Conservation (phyloP, 1,284 basidiomycete genomes). For the Boletus semigastroideus region DNA sequence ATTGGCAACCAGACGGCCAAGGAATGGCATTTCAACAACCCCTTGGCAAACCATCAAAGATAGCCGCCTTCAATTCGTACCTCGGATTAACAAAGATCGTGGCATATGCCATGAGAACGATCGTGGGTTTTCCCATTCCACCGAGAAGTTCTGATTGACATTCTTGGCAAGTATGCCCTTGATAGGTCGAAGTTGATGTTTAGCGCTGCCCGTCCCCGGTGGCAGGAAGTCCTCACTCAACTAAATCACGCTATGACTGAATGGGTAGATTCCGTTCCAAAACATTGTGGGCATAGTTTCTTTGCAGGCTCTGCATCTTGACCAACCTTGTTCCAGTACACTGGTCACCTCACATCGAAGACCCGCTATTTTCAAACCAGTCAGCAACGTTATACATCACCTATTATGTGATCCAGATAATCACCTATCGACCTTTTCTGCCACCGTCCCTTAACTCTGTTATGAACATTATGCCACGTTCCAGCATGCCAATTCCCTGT, state of each 20-base stretch:
- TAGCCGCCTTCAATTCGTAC: slow-evolving; percentile 65
- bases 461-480: slow-evolving; percentile 25
- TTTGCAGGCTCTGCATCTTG: background rate
- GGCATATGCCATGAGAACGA: slow-evolving; percentile 66
- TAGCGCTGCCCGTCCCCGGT: slow-evolving; percentile 49
- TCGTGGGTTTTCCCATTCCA: slow-evolving; percentile 44
- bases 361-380: slow-evolving; percentile 60
- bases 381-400: slow-evolving; percentile 66
- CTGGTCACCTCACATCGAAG: slow-evolving; percentile 64
- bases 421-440: slow-evolving; percentile 78
- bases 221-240: slow-evolving; percentile 66
- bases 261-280: slow-evolving; percentile 72
- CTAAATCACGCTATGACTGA: slow-evolving; percentile 69
- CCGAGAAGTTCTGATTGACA: slow-evolving; percentile 8
- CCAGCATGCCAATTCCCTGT: slow-evolving; percentile 45
- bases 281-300: slow-evolving; percentile 52
- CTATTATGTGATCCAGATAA: slow-evolving; percentile 71
- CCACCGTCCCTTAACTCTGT: slow-evolving; percentile 36
- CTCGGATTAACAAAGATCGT: slow-evolving; percentile 73
- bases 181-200: slow-evolving; percentile 59
- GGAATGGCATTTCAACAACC: slow-evolving; percentile 63
- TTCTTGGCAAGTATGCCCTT: slow-evolving; percentile 62
- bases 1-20: slow-evolving; percentile 62
- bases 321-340: slow-evolving; percentile 43
- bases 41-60: slow-evolving; percentile 52